Evolutionary conservation across 495 filamentous ascomycete genomes (phyloP).

Genomic region (Penicillium mononematosum): DNA sequence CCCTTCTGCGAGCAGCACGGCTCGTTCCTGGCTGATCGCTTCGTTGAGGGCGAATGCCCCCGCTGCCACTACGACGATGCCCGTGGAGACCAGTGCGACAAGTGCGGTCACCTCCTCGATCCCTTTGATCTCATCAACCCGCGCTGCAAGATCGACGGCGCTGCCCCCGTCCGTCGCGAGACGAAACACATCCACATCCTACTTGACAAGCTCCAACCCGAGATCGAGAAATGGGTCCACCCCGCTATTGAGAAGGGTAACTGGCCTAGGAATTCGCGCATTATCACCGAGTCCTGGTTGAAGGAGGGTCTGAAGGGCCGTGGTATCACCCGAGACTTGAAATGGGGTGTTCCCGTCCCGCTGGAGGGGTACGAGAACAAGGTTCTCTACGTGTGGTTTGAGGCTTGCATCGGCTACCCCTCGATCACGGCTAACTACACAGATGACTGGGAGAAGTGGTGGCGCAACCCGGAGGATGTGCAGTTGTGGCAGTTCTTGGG

Average conservation of each 20-base stretch:
- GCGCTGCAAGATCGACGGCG: conserved; percentile 79
- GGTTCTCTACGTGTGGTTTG: conserved; percentile 98
- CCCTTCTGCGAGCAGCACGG: conserved; percentile 84
- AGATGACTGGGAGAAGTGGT: conserved; percentile 90
- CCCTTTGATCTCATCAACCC: conserved; percentile 60
- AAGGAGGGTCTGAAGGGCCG: conserved; percentile 77
- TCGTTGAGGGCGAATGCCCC: conserved; percentile 86
- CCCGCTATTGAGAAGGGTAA: conserved; percentile 56
- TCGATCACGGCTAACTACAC: conserved; percentile 95
- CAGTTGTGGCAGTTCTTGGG: conserved; percentile 96
- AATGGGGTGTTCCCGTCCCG: conserved; percentile 80
- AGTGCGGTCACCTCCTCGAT: conserved; percentile 77
- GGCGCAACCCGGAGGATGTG: conserved; percentile 85
- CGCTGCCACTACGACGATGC: conserved; percentile 79
- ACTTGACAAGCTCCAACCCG: conserved; percentile 74
- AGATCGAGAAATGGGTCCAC: conserved; percentile 69
- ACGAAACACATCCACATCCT: conserved; percentile 75
- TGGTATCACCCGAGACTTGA: conserved; percentile 88
- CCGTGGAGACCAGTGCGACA: conserved; percentile 84
- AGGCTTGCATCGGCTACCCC: conserved; percentile 94
- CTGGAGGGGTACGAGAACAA: conserved; percentile 67
- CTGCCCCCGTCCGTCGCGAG: conserved; percentile 68
- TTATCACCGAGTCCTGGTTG: conserved; percentile 76
- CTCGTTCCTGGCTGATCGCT: conserved; percentile 88
- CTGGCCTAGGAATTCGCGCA: conserved; percentile 75